Conservation (phyloP, 2,329 filamentous ascomycete species). For the Penicillium hordei region DNA sequence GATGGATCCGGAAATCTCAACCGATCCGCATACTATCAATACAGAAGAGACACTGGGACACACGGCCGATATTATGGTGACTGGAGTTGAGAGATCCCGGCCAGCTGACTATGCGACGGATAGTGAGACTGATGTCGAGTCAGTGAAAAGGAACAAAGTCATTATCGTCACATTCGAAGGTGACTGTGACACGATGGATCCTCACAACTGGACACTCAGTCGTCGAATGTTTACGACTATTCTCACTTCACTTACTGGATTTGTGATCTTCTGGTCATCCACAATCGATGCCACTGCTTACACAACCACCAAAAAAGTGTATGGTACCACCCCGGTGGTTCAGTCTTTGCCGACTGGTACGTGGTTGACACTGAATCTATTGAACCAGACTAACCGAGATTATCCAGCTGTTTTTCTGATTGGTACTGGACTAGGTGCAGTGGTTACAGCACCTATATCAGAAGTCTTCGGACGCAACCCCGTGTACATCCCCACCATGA, state of each 20-base stretch:
- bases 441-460: conserved; percentile 50
- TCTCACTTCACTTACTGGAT: conserved; percentile 39
- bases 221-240: conserved; percentile 34
- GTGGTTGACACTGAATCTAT: conserved; percentile 38
- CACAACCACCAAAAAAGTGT: conserved; percentile 33
- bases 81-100: conserved; percentile 25
- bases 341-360: conserved; percentile 47
- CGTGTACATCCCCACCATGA: conserved; percentile 50
- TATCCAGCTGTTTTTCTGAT: conserved; percentile 42
- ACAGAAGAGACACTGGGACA: conserved; percentile 23
- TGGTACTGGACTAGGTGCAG: conserved; percentile 48
- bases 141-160: conserved; percentile 34
- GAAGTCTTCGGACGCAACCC: conserved; percentile 51
- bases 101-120: conserved; percentile 8
- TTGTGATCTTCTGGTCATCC: conserved; percentile 50
- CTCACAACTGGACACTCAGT: conserved; percentile 46
- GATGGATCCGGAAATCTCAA: conserved; percentile 12
- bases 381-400: neutral
- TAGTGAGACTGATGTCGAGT: conserved; percentile 9
- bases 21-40: conserved; percentile 16
- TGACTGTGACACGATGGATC: conserved; percentile 46
- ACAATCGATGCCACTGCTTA: conserved; percentile 53
- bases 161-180: conserved; percentile 45
- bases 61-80: conserved; percentile 24
- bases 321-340: conserved; percentile 16